Evolutionary conservation across 2,329 filamentous ascomycete species (phyloP).

Genomic region (Cytospora paraplurivora): DNA sequence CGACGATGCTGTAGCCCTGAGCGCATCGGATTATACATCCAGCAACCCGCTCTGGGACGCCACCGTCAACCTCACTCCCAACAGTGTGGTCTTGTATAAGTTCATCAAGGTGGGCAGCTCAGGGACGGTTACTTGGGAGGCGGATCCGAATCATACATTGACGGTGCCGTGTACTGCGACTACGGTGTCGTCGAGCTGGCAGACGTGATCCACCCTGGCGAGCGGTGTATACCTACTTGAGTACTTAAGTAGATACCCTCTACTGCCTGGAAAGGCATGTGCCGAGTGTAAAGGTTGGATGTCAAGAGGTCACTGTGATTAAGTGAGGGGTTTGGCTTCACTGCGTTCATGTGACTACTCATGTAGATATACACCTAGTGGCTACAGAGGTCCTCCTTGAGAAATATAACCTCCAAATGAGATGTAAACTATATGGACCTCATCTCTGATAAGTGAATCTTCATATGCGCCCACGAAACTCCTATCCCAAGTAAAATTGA

Average conservation of each 20-base stretch:
- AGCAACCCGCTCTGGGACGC: slow-evolving; percentile 53
- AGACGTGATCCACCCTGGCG: slow-evolving; percentile 25
- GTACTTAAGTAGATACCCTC: neutral
- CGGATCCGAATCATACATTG: slow-evolving; percentile 42
- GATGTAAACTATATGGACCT: too few species aligned
- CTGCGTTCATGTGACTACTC: too few species aligned
- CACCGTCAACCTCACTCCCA: slow-evolving; percentile 49
- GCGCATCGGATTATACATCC: slow-evolving; percentile 50
- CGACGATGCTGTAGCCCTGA: slow-evolving; percentile 47
- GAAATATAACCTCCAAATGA: too few species aligned
- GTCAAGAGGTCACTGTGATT: too few species aligned
- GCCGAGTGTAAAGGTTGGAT: too few species aligned
- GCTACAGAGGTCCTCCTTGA: neutral
- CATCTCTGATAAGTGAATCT: too few species aligned
- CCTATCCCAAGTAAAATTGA: too few species aligned
- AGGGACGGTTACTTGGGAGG: slow-evolving; percentile 56
- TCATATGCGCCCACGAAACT: too few species aligned
- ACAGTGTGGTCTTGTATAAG: slow-evolving; percentile 54
- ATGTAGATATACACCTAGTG: too few species aligned
- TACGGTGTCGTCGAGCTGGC: slow-evolving; percentile 38
- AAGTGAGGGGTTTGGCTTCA: too few species aligned
- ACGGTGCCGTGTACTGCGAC: slow-evolving; percentile 33
- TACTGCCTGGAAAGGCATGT: too few species aligned
- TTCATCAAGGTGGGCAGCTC: slow-evolving; percentile 53
- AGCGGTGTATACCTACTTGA: neutral